Evolutionary conservation across 164 flowering plant genomes (phyloP).

Genomic region (Vitis rotundifolia): DNA sequence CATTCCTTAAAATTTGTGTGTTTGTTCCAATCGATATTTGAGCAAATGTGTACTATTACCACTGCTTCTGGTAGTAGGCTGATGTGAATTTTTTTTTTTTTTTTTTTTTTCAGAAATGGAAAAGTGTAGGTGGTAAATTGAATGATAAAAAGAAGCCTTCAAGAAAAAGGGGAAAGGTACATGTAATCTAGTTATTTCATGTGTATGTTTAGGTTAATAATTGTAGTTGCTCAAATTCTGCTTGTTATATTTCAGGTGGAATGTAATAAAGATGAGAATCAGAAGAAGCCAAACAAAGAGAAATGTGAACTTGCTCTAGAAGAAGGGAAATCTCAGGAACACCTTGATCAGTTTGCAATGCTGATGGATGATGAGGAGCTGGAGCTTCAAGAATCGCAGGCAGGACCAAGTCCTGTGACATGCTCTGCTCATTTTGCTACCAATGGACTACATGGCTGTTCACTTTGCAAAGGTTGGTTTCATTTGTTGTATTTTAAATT

Average conservation of each 20-base stretch:
- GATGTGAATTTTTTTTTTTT: no score
- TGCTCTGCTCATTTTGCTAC: constrained; percentile 67
- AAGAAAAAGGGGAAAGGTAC: constrained; percentile 55
- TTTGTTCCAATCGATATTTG: neutral
- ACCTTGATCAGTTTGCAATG: constrained; percentile 25
- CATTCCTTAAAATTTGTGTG: no score
- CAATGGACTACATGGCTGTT: constrained; percentile 55
- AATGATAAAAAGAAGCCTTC: constrained; percentile 53
- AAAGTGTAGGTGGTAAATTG: constrained; percentile 35
- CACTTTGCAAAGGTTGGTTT: constrained; percentile 83
- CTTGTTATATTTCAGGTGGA: constrained; percentile 37
- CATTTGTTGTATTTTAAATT: neutral
- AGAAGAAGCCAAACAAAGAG: constrained; percentile 31
- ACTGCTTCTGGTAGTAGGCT: neutral
- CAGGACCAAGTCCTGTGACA: constrained; percentile 57
- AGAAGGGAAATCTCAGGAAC: constrained; percentile 31
- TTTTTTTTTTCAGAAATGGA: constrained; percentile 39
- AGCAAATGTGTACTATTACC: neutral
- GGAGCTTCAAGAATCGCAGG: constrained; percentile 77
- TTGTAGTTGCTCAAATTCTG: neutral
- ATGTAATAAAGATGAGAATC: constrained; percentile 24
- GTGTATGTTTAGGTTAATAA: constrained; percentile 6
- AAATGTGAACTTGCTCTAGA: constrained; percentile 72
- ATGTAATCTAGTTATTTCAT: neutral
- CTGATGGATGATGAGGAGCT: constrained; percentile 91